Conservation (phyloP, 2,329 filamentous ascomycete genomes). For the Hortaea sp. region DNA sequence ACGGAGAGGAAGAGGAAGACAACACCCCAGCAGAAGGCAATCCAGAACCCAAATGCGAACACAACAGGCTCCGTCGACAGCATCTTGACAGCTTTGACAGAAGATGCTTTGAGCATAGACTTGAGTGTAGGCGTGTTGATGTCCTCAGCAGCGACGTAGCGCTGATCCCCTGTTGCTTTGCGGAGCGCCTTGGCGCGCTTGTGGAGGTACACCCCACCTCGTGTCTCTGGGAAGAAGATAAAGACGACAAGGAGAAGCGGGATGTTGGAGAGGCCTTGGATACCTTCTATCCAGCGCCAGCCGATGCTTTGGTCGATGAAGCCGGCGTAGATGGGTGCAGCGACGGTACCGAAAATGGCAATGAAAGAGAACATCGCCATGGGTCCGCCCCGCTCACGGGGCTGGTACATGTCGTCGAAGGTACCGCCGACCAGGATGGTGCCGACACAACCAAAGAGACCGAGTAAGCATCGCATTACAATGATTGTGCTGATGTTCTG, state of each 20-base stretch:
- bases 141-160: conserved; percentile 42
- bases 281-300: conserved; percentile 47
- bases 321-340: conserved; percentile 44
- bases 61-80: conserved; percentile 40
- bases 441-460: conserved; percentile 41
- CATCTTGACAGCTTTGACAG: conserved; percentile 44
- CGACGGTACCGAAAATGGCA: conserved; percentile 43
- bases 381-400: conserved; percentile 35
- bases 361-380: conserved; percentile 42
- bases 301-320: conserved; percentile 45
- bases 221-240: conserved; percentile 37
- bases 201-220: conserved; percentile 38
- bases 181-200: conserved; percentile 41
- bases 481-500: conserved; percentile 41
- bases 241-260: conserved; percentile 37
- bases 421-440: conserved; percentile 43
- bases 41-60: conserved; percentile 43
- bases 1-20: conserved; percentile 45
- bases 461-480: conserved; percentile 37
- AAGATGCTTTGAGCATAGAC: conserved; percentile 37
- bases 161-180: conserved; percentile 38
- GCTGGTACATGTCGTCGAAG: conserved; percentile 41
- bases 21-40: conserved; percentile 44
- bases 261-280: conserved; percentile 43
- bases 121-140: conserved; percentile 42